phyloP scores from a whole-genome alignment of 805 yeast genomes.

The Komagataella pseudopastoris region DNA sequence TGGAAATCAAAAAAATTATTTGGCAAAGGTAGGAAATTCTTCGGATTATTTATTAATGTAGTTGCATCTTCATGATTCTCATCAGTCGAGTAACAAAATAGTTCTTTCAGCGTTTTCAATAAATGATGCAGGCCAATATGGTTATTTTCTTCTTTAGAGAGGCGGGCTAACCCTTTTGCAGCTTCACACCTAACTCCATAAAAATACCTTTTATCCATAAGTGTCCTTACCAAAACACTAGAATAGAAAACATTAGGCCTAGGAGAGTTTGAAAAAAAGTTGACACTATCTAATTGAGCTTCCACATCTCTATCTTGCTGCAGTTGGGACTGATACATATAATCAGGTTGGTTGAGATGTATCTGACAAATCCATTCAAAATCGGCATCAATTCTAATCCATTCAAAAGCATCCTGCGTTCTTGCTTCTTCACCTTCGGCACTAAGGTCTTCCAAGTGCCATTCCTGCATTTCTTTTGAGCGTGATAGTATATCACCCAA shows the following conservation, averaged over 20 bases:
- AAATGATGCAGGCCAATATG: conserved; percentile 66
- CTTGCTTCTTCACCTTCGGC: conserved; percentile 55
- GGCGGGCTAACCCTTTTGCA: conserved; percentile 59
- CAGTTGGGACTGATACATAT: conserved; percentile 87
- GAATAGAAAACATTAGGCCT: conserved; percentile 57
- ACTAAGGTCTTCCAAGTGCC: conserved; percentile 66
- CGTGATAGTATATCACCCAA: conserved; percentile 69
- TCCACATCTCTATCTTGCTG: conserved; percentile 94
- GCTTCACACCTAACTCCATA: conserved; percentile 87
- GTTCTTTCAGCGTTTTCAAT: conserved; percentile 48
- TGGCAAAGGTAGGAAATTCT: conserved; percentile 50
- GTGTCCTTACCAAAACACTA: conserved; percentile 63
- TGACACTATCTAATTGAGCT: conserved; percentile 80
- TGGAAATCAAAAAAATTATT: conserved; percentile 71
- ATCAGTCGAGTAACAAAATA: conserved; percentile 46
- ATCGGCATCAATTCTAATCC: conserved; percentile 97
- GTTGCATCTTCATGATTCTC: not conserved
- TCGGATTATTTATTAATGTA: conserved; percentile 9
- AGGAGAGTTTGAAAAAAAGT: conserved; percentile 48
- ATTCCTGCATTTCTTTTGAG: conserved; percentile 44
- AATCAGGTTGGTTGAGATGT: conserved; percentile 78
- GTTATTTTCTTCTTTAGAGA: conserved; percentile 46
- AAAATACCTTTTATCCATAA: conserved; percentile 74
- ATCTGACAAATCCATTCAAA: conserved; percentile 90
- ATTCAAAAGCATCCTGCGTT: conserved; percentile 83